These are phyloP conservation scores for Paramecium caudatum DNA, from an alignment of 73 alveolate genomes.

Conservation along the genomic window DNA sequence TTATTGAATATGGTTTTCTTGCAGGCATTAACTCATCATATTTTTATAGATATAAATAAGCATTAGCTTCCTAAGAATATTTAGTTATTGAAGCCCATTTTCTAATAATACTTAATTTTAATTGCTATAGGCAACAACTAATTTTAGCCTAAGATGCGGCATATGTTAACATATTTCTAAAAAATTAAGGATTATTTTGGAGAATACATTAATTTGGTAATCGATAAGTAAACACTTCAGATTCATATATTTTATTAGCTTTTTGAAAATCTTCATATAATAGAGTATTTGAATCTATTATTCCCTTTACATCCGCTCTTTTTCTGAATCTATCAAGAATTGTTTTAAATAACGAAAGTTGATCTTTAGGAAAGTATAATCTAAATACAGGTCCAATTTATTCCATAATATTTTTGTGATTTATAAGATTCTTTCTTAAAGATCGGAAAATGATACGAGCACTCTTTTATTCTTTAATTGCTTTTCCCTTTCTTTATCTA, in stretches of 20 bases:
- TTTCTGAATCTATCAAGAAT: background rate
- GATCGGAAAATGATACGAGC: background rate
- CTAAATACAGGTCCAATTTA: background rate
- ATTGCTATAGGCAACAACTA: conserved; percentile 4
- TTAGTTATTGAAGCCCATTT: background rate
- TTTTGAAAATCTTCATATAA: conserved; percentile 4
- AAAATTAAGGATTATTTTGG: background rate
- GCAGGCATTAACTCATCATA: conserved; percentile 60
- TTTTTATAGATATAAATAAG: background rate
- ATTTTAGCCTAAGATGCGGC: conserved; percentile 3
- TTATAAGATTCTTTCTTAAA: background rate
- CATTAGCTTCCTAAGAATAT: background rate
- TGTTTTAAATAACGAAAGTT: background rate
- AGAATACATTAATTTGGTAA: conserved; percentile 3
- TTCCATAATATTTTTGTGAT: background rate
- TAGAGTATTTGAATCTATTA: background rate
- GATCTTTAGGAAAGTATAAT: conserved; percentile 15
- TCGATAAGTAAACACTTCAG: conserved; percentile 43
- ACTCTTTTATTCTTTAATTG: conserved; percentile 42
- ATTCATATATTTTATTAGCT: conserved; percentile 25
- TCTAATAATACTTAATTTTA: background rate
- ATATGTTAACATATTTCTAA: conserved; percentile 10
- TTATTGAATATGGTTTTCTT: conserved; percentile 6
- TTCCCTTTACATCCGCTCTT: background rate
- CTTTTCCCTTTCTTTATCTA: conserved; percentile 47